Base-by-base conservation (phyloP, 2,329 filamentous ascomycete genomes). In the Aspergillus spinulosporus region DNA sequence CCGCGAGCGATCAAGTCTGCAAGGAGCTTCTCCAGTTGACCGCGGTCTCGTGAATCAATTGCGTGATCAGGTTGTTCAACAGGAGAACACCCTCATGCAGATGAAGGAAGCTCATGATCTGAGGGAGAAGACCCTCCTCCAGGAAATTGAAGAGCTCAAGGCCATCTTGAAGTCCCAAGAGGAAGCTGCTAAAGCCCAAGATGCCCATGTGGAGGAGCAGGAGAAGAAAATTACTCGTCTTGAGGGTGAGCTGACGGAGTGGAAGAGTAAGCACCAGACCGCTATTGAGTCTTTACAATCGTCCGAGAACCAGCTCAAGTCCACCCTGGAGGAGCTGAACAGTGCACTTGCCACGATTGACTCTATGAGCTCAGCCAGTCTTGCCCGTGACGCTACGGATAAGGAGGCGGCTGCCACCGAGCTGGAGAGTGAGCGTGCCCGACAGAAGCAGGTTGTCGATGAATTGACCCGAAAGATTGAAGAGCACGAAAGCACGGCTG, bases 31-130 rank as follows among this genome's bases (percentile, higher is more conserved):
- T 26, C 89, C 92, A 5, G 87, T 96, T 69, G 94, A 99, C 68
- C 95, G 97, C 71, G 92, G 90, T 0, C 87, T 97, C 62, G 88
- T 97, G 32, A 88, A 90, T 3, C 88, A 87, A n/a, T 84, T 99
- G 78, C 88, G 90, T 57, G 90, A 95, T 60, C 92, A 97, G 73
- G 83, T 99, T 4, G 85, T 92, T 68, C 87, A 91, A 72, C 95
- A 88, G 64, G 92, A 97, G 73, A 88, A 84, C 63, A 87, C 93
- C 68, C 86, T 97, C 60, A 82, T 82, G 57, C 79, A 85, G 51
- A 81, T 96, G 66, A 88, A 90, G 50, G 86, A 90, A 48, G 80
- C 83, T 0, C 87, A 97, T 63, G 80, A 82, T n/a, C 74, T 79
- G 11, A 86, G 90, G 29, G 93, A 97, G 74, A 82, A 84, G 69